These are phyloP conservation scores for Xerocomus potaroensis DNA, from an alignment of 768 basidiomycete genomes.

Conservation along the genomic window DNA sequence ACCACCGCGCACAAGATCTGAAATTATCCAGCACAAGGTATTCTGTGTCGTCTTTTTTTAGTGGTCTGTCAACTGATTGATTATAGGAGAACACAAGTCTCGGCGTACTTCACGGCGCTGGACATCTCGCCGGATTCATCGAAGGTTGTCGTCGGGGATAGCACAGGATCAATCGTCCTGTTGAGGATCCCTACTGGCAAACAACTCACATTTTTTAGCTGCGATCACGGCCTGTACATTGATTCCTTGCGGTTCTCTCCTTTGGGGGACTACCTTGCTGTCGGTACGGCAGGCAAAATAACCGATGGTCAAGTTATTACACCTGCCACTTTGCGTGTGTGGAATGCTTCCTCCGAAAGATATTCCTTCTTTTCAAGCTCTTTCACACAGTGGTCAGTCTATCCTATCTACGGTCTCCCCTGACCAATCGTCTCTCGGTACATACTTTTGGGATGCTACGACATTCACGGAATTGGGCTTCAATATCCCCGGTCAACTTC, in stretches of 20 bases:
- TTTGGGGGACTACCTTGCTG: not conserved
- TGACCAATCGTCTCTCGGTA: not conserved
- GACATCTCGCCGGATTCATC: not conserved
- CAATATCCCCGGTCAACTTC: not conserved
- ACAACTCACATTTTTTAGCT: not conserved
- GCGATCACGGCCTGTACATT: not conserved
- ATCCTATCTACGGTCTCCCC: not conserved
- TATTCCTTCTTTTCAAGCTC: not conserved
- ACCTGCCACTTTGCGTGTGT: not conserved
- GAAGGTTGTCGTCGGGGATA: not conserved
- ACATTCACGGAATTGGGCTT: not conserved
- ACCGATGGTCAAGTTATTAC: not conserved
- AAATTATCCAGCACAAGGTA: not conserved
- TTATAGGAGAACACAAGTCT: not conserved
- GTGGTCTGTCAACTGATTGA: not conserved
- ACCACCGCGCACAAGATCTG: not conserved
- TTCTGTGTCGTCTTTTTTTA: too few relatives aligned
- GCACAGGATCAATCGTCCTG: not conserved
- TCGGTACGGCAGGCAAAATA: constrained; percentile 1
- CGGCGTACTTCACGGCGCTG: not conserved
- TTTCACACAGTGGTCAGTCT: not conserved
- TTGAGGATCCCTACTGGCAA: not conserved
- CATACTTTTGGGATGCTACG: constrained; percentile 4
- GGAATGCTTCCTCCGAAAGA: not conserved
- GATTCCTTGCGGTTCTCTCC: not conserved